Evolutionary conservation across 805 yeast genomes (phyloP).

Genomic region (Jamesozyma piceae): DNA sequence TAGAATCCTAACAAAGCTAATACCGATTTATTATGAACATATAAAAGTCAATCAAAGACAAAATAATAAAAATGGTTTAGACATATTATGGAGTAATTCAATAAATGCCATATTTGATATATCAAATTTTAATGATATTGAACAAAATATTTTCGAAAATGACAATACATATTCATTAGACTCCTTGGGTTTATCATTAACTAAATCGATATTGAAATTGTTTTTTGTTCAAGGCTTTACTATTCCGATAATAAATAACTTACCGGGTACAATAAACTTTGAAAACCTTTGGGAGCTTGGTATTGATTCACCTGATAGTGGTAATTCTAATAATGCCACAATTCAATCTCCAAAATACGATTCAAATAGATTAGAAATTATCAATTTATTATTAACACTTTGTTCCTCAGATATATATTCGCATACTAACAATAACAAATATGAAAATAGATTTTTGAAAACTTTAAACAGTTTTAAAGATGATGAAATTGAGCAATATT

Average conservation of each 20-base stretch:
- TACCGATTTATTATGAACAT: conserved; percentile 60
- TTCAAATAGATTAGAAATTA: conserved; percentile 55
- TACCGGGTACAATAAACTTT: conserved; percentile 21
- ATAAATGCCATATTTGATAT: not conserved
- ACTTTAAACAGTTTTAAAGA: not conserved
- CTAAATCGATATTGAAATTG: conserved; percentile 19
- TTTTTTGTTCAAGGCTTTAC: conserved; percentile 26
- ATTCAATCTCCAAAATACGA: conserved; percentile 40
- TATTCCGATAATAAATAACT: conserved; percentile 9
- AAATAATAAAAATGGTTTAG: not conserved
- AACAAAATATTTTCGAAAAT: not conserved
- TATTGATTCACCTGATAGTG: conserved; percentile 39
- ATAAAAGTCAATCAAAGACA: not conserved
- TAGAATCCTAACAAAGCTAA: conserved; percentile 51
- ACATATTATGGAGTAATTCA: not conserved
- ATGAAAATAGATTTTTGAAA: not conserved
- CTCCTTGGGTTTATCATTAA: conserved; percentile 32
- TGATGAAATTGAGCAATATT: not conserved
- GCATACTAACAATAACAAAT: not conserved
- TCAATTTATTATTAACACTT: conserved; percentile 52
- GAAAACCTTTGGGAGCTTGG: conserved; percentile 69
- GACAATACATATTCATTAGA: not conserved
- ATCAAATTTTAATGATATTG: not conserved
- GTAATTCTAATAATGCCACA: conserved; percentile 3
- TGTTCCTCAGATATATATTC: conserved; percentile 52